These are phyloP conservation scores for Trebouxiophyceae sp. DNA, from an alignment of 163 green algal species.

Conservation along the genomic window DNA sequence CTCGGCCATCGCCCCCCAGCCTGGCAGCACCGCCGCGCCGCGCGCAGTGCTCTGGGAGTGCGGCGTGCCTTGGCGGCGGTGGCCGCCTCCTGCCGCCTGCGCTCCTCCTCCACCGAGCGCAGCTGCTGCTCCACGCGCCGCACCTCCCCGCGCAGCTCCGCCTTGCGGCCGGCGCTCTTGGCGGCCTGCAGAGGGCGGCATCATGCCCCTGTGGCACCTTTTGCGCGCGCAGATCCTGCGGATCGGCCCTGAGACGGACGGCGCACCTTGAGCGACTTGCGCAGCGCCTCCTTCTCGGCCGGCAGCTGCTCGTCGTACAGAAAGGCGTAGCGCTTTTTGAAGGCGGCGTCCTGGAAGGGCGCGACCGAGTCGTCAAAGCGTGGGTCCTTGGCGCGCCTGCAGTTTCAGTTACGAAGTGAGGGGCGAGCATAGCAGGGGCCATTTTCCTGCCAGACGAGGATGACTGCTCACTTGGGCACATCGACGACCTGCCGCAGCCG, in stretches of 20 bases:
- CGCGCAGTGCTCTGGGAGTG: too few relatives aligned
- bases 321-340: constrained; percentile 72
- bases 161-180: constrained; percentile 14
- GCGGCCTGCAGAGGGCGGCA: constrained; percentile 15
- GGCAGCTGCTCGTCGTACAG: constrained; percentile 81
- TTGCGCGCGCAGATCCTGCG: too few relatives aligned
- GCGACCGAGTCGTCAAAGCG: constrained; percentile 59
- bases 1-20: too few relatives aligned
- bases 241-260: background rate
- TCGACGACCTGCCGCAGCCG: constrained; percentile 59
- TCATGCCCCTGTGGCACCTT: background rate
- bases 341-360: constrained; percentile 34
- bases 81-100: constrained; percentile 15
- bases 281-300: constrained; percentile 48
- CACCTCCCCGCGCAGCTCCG: constrained; percentile 40
- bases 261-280: constrained; percentile 27
- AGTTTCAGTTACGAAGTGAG: background rate
- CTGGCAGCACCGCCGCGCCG: too few relatives aligned
- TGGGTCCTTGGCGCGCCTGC: constrained; percentile 53
- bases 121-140: constrained; percentile 47
- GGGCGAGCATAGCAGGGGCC: background rate
- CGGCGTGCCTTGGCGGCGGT: constrained; percentile 7
- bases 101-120: constrained; percentile 35
- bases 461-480: constrained; percentile 11
- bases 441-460: background rate